Evolutionary conservation across 2,329 filamentous ascomycete species (phyloP), one percentile per base, ranked within the genome.

Genomic region (Monilinia laxa): DNA sequence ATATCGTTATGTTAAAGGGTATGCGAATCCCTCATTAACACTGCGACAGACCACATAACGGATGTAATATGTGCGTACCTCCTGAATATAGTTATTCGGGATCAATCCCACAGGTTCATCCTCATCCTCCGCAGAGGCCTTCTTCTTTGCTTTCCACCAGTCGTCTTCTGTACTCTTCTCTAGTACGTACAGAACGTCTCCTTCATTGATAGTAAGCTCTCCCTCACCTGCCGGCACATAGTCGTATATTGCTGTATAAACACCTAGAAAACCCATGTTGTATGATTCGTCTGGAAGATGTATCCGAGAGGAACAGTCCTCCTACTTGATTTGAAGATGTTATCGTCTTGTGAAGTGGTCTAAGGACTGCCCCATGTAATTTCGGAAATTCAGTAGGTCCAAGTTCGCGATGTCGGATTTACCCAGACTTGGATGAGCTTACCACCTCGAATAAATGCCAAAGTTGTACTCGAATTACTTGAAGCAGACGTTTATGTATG

Each of bases 81-180:
- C 88, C 81, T 97, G 90, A 66, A 99, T 85, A 78, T 99, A 99
- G 78, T 97, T 99, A 77, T 91, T 93, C 18, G 95, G 95, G 68
- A 99, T 89, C 51, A 80, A 76, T 23, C 78, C 76, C 9, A 75
- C 77, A 12, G 74, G 77, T 14, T 78, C 74, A 63, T 76, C 75
- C 49, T 77, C 72, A 59, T 77, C 76, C 4, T 79, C 77, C 6
- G 78, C 78, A 2, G 74, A 75, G 14, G 79, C 80, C 68, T 79
- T 78, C 76, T 70, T 78, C 75, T 67, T 79, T 70, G 68, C 78
- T 75, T 63, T 77, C 95, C 95, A 98, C 95, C 95, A 98, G 77
- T 92, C 87, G 77, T 90, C 89, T 20, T 87, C 82, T n/a, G 74
- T 73, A 68, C 83, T 87, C 80, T 90, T 90, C 74, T 91, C 88